These are phyloP conservation scores for Paxillus involutus DNA, from an alignment of 768 basidiomycete species.

Conservation along the genomic window DNA sequence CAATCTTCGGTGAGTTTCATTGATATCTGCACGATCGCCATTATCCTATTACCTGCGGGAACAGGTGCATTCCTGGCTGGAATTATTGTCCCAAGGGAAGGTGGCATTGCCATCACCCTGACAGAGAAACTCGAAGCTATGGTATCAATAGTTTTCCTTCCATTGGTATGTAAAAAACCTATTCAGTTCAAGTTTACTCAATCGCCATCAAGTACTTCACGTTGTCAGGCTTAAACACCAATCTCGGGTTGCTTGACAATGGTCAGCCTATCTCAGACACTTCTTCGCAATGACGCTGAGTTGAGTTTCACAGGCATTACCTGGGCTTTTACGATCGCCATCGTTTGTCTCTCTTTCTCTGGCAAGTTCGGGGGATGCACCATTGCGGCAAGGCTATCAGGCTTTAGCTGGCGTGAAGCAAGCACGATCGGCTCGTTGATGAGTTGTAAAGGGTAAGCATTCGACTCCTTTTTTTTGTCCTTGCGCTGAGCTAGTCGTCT, in stretches of 20 bases:
- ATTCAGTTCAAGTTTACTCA: neutral
- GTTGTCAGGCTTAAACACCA: conserved; percentile 84
- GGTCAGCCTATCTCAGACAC: conserved; percentile 39
- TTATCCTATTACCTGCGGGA: neutral
- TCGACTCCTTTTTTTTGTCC: neutral
- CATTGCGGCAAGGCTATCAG: conserved; percentile 61
- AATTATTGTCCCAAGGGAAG: conserved; percentile 82
- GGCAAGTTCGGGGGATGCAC: conserved; percentile 92
- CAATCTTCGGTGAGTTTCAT: conserved; percentile 70
- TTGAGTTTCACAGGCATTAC: conserved; percentile 51
- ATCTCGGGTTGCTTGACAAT: conserved; percentile 80
- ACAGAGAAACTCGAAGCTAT: conserved; percentile 97
- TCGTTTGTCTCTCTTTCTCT: conserved; percentile 74
- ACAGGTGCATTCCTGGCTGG: conserved; percentile 81
- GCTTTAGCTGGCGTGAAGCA: conserved; percentile 80
- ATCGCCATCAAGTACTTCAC: conserved; percentile 76
- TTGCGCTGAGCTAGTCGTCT: conserved; percentile 3
- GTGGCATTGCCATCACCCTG: conserved; percentile 81
- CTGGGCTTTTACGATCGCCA: conserved; percentile 87
- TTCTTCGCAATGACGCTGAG: neutral
- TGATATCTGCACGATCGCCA: neutral
- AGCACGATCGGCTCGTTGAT: conserved; percentile 88
- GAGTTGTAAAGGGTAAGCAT: conserved; percentile 86
- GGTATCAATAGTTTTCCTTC: conserved; percentile 86
- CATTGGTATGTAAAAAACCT: conserved; percentile 49